A percentile compares a stretch with the other conserved stretches of the same genome.
These are phyloP conservation scores for Gonium pectorale DNA, from an alignment of 139 green algal species.

Conservation along the genomic window DNA sequence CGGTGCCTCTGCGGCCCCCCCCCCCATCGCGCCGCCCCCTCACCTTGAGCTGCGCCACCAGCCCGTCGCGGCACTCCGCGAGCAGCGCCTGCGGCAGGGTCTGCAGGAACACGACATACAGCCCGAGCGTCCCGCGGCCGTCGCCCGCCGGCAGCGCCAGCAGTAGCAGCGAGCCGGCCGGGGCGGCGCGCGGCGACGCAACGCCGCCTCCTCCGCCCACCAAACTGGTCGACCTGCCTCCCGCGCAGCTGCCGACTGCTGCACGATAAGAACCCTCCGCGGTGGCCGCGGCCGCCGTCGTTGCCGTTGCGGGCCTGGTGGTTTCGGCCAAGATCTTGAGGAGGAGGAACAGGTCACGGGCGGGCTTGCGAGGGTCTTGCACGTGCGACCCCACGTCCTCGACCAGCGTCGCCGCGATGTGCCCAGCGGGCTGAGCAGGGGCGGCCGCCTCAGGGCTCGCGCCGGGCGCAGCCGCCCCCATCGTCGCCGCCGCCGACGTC, in stretches of 20 bases:
- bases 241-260: no score
- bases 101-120: conserved; percentile 29
- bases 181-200: no score
- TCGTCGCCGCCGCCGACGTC: no score
- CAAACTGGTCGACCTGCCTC: no score
- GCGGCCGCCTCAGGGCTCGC: no score
- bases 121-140: background rate
- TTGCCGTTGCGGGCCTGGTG: no score
- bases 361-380: conserved; percentile 18
- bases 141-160: background rate
- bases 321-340: no score
- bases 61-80: background rate
- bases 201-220: no score
- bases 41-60: conserved; percentile 7
- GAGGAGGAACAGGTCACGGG: conserved; percentile 12
- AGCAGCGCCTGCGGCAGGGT: conserved; percentile 5
- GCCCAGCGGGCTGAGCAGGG: no score
- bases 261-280: background rate
- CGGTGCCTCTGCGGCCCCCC: no score
- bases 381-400: conserved; percentile 5
- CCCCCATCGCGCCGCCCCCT: no score
- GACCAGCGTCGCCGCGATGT: background rate
- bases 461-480: no score
- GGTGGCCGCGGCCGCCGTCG: background rate
- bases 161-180: background rate